These are phyloP conservation scores for Inga laurina DNA, from an alignment of 306 rosid genomes.

Conservation along the genomic window DNA sequence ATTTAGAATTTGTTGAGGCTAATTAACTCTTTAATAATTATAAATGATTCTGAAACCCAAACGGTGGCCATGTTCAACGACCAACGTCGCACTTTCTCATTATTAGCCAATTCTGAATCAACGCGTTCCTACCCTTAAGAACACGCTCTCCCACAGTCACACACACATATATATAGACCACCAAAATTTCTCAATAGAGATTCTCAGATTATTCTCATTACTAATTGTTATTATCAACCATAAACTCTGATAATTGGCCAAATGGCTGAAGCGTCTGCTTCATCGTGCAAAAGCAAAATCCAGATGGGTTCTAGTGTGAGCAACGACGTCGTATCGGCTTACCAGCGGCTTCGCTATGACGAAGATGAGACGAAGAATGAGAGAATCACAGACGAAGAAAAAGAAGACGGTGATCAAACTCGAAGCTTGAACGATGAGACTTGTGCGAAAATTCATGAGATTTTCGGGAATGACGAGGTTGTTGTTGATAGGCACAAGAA, in stretches of 20 bases:
- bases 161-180: background rate
- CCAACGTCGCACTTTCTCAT: constrained; percentile 23
- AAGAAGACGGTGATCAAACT: constrained; percentile 33
- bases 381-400: background rate
- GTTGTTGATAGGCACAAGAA: constrained; percentile 30
- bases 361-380: constrained; percentile 29
- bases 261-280: constrained; percentile 20
- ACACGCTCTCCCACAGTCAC: constrained; percentile 7
- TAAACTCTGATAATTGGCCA: background rate
- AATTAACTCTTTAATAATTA: background rate
- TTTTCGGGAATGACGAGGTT: constrained; percentile 45
- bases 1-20: background rate
- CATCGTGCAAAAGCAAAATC: background rate
- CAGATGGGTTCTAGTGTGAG: constrained; percentile 29
- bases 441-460: constrained; percentile 37
- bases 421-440: constrained; percentile 4
- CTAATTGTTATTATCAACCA: background rate
- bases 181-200: background rate
- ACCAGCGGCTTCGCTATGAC: constrained; percentile 51
- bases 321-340: constrained; percentile 45
- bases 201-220: background rate
- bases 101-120: background rate
- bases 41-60: background rate
- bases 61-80: background rate
- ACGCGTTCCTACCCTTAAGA: background rate